Conservation (phyloP, 1,139 yeast species). For the Suhomyces guaymorum region DNA sequence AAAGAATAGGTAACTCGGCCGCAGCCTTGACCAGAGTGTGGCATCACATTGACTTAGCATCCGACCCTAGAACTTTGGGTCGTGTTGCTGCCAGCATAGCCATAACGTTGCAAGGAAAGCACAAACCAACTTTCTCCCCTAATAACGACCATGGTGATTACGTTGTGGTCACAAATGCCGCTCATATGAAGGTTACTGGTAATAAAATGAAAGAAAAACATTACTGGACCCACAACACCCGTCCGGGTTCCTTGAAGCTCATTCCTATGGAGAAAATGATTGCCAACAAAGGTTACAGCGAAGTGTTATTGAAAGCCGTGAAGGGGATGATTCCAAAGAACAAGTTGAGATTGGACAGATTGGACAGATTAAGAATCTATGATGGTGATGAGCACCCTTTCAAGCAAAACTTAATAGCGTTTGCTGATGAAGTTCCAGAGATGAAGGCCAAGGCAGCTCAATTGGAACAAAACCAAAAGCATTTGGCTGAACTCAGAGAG, state of each 20-base stretch:
- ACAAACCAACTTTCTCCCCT: conserved; percentile 82
- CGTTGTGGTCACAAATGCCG: conserved; percentile 93
- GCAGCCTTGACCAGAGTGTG: conserved; percentile 83
- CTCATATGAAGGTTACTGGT: conserved; percentile 78
- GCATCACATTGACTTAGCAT: conserved; percentile 93
- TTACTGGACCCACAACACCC: conserved; percentile 89
- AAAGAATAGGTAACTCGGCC: conserved; percentile 61
- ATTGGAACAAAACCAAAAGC: conserved; percentile 40
- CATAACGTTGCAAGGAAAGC: conserved; percentile 87
- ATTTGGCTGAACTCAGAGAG: conserved; percentile 36
- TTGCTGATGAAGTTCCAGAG: conserved; percentile 74
- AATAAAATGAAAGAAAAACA: conserved; percentile 77
- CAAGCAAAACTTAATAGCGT: conserved; percentile 77
- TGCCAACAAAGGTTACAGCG: conserved; percentile 82
- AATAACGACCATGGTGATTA: conserved; percentile 90
- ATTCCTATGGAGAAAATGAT: conserved; percentile 79
- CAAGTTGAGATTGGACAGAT: conserved; percentile 71
- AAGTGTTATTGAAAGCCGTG: conserved; percentile 80
- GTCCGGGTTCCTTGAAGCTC: conserved; percentile 87
- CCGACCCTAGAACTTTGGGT: conserved; percentile 84
- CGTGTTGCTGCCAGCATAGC: conserved; percentile 91
- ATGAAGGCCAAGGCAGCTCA: conserved; percentile 44
- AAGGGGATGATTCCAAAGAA: conserved; percentile 96
- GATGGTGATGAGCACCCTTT: conserved; percentile 92
- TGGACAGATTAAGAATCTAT: conserved; percentile 80